A percentile compares a stretch with the other conserved stretches of the same genome.
phyloP scores from a whole-genome alignment of 139 green algal genomes.

The Chlamydomonas asymmetrica region DNA sequence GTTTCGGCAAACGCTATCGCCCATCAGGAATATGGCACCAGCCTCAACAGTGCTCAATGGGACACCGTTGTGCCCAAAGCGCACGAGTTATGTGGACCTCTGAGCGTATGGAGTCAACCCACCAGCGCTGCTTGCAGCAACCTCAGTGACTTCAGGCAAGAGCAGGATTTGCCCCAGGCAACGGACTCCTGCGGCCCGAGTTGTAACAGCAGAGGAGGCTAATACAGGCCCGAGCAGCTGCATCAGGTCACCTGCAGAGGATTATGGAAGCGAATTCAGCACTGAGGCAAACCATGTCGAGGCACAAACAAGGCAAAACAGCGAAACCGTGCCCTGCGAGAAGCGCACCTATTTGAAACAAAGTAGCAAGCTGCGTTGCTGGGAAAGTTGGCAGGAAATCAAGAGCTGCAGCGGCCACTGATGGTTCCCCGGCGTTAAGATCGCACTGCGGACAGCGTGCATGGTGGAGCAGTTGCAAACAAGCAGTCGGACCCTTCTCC shows the following conservation, averaged over 20 bases:
- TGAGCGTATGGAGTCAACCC: too few relatives aligned
- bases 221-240: slow-evolving; percentile 1
- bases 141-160: too few relatives aligned
- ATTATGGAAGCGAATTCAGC: not conserved
- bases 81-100: too few relatives aligned
- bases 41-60: not conserved
- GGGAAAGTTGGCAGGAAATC: slow-evolving; percentile 5
- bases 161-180: too few relatives aligned
- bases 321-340: not conserved
- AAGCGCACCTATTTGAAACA: slow-evolving; percentile 3
- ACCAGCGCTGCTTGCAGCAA: not conserved
- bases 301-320: not conserved
- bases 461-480: too few relatives aligned
- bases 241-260: not conserved
- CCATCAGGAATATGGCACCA: slow-evolving; percentile 4
- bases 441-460: slow-evolving; percentile 1
- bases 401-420: slow-evolving; percentile 7
- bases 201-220: too few relatives aligned
- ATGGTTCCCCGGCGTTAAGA: slow-evolving; percentile 1
- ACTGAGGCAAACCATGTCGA: not conserved
- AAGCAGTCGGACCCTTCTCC: too few relatives aligned
- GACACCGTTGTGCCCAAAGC: too few relatives aligned
- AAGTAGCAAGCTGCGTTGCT: not conserved
- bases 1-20: slow-evolving; percentile 3
- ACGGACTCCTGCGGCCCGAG: too few relatives aligned